phyloP scores from a whole-genome alignment of 2,329 filamentous ascomycete species.

The Epichloe bromicola region DNA sequence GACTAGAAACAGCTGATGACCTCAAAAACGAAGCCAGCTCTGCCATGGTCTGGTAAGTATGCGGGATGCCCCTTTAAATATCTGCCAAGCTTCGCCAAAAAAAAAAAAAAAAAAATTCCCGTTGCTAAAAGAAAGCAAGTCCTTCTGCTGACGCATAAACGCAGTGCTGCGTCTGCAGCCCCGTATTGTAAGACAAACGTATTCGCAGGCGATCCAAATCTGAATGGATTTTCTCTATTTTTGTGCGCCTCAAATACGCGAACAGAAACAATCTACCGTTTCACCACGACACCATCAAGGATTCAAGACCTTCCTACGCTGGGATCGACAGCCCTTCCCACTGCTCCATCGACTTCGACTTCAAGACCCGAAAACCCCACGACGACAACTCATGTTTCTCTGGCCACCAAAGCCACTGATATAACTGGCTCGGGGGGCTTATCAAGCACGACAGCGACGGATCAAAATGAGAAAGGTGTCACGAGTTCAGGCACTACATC shows the following conservation, averaged over 20 bases:
- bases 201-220: constrained; percentile 5
- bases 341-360: neutral
- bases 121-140: neutral
- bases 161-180: constrained; percentile 5
- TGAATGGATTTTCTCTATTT: constrained; percentile 11
- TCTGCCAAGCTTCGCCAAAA: neutral
- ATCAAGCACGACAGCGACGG: neutral
- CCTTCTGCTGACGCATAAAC: neutral
- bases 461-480: neutral
- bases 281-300: constrained; percentile 3
- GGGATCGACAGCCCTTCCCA: neutral
- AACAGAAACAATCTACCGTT: constrained; percentile 10
- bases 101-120: no score
- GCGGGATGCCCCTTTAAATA: neutral
- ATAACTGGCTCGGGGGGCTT: neutral
- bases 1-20: neutral
- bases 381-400: neutral
- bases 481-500: neutral
- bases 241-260: constrained; percentile 10
- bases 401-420: neutral
- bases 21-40: neutral
- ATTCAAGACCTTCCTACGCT: neutral
- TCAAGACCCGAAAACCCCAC: neutral
- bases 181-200: constrained; percentile 14
- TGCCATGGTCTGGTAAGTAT: constrained; percentile 6